These are phyloP conservation scores for Flaveria floridana DNA, from an alignment of 140 eudicot genomes.

Conservation along the genomic window DNA sequence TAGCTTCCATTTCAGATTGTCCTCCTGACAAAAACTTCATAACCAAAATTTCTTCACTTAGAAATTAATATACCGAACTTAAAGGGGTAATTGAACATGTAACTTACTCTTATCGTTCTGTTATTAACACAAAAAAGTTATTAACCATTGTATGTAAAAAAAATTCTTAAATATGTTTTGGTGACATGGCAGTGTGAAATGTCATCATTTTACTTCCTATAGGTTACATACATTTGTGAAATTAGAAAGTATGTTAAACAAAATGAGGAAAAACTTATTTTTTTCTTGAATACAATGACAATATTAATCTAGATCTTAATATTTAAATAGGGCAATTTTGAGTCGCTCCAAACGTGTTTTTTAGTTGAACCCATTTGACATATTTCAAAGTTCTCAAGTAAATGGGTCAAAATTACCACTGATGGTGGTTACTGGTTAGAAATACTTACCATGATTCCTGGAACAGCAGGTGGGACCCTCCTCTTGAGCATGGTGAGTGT, in stretches of 20 bases:
- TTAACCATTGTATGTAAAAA: background rate
- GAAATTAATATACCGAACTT: background rate
- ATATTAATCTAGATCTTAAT: too few relatives aligned
- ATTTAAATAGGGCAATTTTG: background rate
- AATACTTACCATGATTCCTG: constrained; percentile 78
- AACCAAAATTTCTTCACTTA: constrained; percentile 21
- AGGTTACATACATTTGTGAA: background rate
- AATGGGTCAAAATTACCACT: background rate
- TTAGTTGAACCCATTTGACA: background rate
- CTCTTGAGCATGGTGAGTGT: constrained; percentile 94
- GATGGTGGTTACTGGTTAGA: background rate
- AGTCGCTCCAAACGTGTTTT: background rate
- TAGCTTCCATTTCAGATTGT: constrained; percentile 95
- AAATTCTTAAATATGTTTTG: too few relatives aligned
- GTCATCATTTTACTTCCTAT: background rate
- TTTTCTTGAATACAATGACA: background rate
- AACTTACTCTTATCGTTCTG: background rate
- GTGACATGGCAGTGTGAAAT: background rate
- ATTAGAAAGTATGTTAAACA: background rate
- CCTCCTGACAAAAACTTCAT: constrained; percentile 92
- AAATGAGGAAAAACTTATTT: background rate
- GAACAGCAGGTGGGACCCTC: constrained; percentile 97
- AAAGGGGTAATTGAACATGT: background rate
- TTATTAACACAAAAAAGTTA: background rate
- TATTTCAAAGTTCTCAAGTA: background rate